A percentile compares a stretch with the other conserved stretches of the same genome.
These are phyloP conservation scores for Pythium phragmitis DNA, from an alignment of 352 stramenopile species.

Conservation along the genomic window DNA sequence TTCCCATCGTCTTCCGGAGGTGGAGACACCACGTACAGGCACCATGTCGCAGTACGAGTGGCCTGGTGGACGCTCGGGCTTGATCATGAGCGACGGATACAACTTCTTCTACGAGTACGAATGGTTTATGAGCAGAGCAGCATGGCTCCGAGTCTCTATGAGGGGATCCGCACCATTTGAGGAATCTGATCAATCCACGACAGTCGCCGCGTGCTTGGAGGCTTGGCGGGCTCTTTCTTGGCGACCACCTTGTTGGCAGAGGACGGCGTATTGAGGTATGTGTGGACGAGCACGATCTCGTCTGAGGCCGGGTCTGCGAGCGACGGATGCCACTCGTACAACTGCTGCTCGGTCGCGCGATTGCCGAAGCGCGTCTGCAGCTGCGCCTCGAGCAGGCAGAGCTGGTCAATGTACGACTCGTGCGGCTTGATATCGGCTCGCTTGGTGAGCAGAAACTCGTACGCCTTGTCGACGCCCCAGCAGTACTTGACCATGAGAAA, in stretches of 20 bases:
- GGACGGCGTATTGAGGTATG: constrained; percentile 58
- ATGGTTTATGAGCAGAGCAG: background rate
- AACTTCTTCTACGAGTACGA: constrained; percentile 46
- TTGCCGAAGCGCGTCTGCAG: constrained; percentile 46
- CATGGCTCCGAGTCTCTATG: background rate
- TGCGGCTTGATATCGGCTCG: constrained; percentile 83
- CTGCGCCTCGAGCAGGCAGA: constrained; percentile 64
- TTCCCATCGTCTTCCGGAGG: background rate
- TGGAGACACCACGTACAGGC: constrained; percentile 44
- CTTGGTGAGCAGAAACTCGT: constrained; percentile 90
- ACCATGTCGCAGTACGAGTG: constrained; percentile 75
- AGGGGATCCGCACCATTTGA: constrained; percentile 42
- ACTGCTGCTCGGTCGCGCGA: constrained; percentile 54
- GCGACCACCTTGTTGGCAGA: constrained; percentile 17
- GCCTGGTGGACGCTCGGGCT: constrained; percentile 70
- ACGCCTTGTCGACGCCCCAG: constrained; percentile 91
- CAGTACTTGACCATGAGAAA: constrained; percentile 94
- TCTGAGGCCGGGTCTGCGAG: constrained; percentile 48
- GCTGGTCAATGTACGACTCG: constrained; percentile 73
- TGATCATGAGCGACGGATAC: constrained; percentile 47
- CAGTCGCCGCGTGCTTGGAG: constrained; percentile 32
- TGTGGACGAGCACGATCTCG: constrained; percentile 77
- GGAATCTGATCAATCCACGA: constrained; percentile 72
- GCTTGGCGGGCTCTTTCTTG: constrained; percentile 30
- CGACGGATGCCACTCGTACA: constrained; percentile 69